A percentile compares a stretch with the other conserved stretches of the same genome.
phyloP scores from a whole-genome alignment of 1,284 basidiomycete species.

The Entoloma clypeatum region DNA sequence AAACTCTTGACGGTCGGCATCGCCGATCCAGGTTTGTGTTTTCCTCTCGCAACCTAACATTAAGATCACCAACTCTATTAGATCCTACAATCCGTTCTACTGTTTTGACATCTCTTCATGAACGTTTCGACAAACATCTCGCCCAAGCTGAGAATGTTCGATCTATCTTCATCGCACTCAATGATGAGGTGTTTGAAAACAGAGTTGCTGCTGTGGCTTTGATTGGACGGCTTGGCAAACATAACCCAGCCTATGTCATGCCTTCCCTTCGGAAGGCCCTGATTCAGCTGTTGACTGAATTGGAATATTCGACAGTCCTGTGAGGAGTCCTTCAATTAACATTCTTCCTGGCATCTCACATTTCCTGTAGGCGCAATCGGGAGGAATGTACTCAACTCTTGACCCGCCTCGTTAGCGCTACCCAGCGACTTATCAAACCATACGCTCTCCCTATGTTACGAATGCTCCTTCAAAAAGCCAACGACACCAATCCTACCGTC shows the following conservation, averaged over 20 bases:
- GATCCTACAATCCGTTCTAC: conserved; percentile 84
- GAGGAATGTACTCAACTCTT: conserved; percentile 92
- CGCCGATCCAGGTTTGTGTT: conserved; percentile 83
- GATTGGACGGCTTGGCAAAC: conserved; percentile 91
- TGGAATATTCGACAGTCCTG: conserved; percentile 94
- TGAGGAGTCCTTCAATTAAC: conserved; percentile 34
- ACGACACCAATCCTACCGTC: conserved; percentile 82
- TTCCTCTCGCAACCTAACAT: conserved; percentile 8
- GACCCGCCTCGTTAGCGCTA: conserved; percentile 85
- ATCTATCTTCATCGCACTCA: conserved; percentile 95
- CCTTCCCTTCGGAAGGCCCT: conserved; percentile 94
- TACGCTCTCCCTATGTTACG: conserved; percentile 96
- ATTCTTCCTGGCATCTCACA: conserved; percentile 7
- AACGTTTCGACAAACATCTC: conserved; percentile 97
- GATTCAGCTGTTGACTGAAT: conserved; percentile 94
- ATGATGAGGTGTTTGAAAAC: conserved; percentile 96
- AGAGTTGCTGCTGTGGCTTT: conserved; percentile 87
- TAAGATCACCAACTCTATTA: conserved; percentile 26
- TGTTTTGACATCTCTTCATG: conserved; percentile 86
- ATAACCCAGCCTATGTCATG: conserved; percentile 99
- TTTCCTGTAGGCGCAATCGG: conserved; percentile 61
- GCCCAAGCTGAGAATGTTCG: conserved; percentile 98
- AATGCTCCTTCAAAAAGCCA: conserved; percentile 86
- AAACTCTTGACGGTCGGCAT: conserved; percentile 97
- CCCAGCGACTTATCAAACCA: conserved; percentile 92